Conservation (phyloP, 2,329 filamentous ascomycete species). For the Helicocarpus griseus region DNA sequence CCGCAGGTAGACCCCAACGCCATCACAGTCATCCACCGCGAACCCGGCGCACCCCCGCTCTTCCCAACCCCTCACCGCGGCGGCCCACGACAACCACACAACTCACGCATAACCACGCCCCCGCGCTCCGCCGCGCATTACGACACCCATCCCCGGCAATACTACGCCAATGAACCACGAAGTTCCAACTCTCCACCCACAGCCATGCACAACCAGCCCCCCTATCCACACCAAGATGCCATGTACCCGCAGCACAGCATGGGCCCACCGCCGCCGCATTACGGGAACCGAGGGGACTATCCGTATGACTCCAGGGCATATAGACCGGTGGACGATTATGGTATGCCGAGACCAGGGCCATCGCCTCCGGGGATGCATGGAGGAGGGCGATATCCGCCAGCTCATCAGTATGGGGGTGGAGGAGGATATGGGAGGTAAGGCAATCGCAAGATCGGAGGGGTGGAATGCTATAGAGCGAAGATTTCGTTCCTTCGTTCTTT, state of each 20-base stretch:
- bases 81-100: constrained; percentile 7
- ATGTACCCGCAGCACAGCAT: constrained; percentile 4
- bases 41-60: constrained; percentile 10
- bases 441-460: background rate
- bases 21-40: constrained; percentile 11
- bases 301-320: background rate
- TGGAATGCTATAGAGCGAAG: background rate
- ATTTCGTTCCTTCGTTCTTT: background rate
- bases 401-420: constrained; percentile 9
- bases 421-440: constrained; percentile 9
- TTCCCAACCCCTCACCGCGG: constrained; percentile 12
- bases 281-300: background rate
- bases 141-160: background rate
- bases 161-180: background rate
- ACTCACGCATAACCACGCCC: constrained; percentile 1
- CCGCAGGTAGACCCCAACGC: background rate
- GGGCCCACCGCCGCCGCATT: background rate
- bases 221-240: background rate
- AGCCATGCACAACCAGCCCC: background rate
- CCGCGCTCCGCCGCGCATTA: constrained; percentile 4
- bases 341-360: background rate
- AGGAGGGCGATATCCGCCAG: background rate
- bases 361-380: background rate
- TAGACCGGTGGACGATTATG: background rate
- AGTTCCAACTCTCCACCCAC: background rate